Evolutionary conservation across 352 stramenopile species (phyloP), one percentile per base, ranked within the genome.

Genomic region (Phytopythium chamaehyphon): DNA sequence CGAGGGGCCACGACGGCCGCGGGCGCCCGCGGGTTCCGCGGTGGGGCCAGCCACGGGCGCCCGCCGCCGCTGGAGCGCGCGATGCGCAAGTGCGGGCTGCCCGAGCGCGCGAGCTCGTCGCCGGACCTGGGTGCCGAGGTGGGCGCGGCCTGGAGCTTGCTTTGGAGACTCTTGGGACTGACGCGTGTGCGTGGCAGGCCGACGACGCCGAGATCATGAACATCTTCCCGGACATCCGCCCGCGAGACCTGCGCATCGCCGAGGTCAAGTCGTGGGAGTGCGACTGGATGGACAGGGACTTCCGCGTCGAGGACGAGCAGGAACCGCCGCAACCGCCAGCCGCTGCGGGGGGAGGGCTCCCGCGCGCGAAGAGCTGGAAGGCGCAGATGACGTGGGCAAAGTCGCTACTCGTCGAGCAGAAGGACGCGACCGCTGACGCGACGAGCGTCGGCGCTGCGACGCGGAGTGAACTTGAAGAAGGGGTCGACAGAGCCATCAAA

Each of bases 231-330:
- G 83, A 93, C 57, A 66, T 93, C 21, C 87, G 87, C 45, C 81
- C 83, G 21, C 71, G 80, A n/a, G 73, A 88, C 28, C 58, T 93
- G 46, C 66, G 83, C n/a, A 76, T 93, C 49, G 82, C 78, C 22
- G 83, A 93, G 57, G 81, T 93, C 0, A 80, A 76, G n/a, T 86
- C 74, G 8, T 93, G 83, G 83, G 37, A 78, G n/a, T 89, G 76
- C 59, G 49, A 51, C 15, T 93, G 81, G 83, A 89, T 90, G 77
- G 43, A 86, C 6, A 53, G 56, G 19, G 40, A 73, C 0, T 79
- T 75, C 39, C 43, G 18, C 5, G 57, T 62, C 45, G 37, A 42
- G 6, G 37, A 42, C n/a, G 35, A n/a, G 21, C 2, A 21, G 6
- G 6, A 22, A 44, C 26, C 35, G 8, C 14, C 4, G 21, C 40